Conservation (phyloP, 1,139 yeast genomes). For the Taphrina pruni region DNA sequence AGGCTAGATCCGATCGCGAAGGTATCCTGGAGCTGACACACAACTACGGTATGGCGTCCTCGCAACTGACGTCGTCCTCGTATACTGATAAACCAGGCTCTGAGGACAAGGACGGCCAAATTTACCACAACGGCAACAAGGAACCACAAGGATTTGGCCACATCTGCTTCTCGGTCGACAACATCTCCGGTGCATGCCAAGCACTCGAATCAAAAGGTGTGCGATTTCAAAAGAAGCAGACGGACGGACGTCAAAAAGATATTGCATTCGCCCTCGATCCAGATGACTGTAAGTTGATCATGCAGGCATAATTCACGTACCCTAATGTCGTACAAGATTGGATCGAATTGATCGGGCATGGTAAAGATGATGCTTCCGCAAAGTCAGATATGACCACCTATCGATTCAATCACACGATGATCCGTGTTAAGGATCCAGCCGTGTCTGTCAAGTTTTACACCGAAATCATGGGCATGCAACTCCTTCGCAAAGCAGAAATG, state of each 20-base stretch:
- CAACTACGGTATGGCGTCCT: slow-evolving; percentile 65
- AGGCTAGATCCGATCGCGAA: slow-evolving; percentile 60
- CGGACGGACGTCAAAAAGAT: slow-evolving; percentile 89
- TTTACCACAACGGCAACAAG: slow-evolving; percentile 79
- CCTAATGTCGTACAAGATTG: slow-evolving; percentile 55
- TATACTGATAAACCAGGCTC: slow-evolving; percentile 12
- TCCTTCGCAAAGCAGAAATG: slow-evolving; percentile 63
- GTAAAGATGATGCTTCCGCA: slow-evolving; percentile 57
- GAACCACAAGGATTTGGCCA: slow-evolving; percentile 95
- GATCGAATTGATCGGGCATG: slow-evolving; percentile 77
- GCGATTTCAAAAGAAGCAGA: slow-evolving; percentile 75
- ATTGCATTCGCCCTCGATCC: slow-evolving; percentile 96
- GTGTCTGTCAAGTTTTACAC: slow-evolving; percentile 63
- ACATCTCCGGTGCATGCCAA: slow-evolving; percentile 68
- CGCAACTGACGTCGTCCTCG: neutral
- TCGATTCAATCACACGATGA: slow-evolving; percentile 88
- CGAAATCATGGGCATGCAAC: slow-evolving; percentile 78
- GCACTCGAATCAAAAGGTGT: slow-evolving; percentile 64
- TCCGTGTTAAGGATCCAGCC: slow-evolving; percentile 84
- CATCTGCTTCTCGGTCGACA: slow-evolving; percentile 83
- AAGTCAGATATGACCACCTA: slow-evolving; percentile 58
- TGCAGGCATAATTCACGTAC: neutral
- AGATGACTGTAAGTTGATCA: slow-evolving; percentile 60
- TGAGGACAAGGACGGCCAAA: slow-evolving; percentile 48
- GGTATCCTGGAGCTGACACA: slow-evolving; percentile 57